These are phyloP conservation scores for Patellifolia procumbens DNA, from an alignment of 179 eudicot species.

Conservation along the genomic window DNA sequence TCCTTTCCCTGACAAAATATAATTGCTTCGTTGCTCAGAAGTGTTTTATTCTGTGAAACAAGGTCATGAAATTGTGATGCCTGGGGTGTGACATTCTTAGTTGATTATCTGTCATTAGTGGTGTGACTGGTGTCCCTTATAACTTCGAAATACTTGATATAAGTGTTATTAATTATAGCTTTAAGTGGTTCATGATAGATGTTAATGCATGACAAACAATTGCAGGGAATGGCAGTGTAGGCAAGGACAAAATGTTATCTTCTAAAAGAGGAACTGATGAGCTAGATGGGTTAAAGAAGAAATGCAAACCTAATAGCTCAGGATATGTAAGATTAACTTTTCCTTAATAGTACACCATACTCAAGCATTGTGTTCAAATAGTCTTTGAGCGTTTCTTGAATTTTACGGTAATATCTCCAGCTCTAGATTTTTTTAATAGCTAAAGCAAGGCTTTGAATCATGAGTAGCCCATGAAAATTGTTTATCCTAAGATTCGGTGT, in stretches of 20 bases:
- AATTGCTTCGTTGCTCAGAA: neutral
- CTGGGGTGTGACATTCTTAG: neutral
- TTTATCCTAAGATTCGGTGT: neutral
- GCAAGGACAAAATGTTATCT: neutral
- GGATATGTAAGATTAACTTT: slow-evolving; percentile 22
- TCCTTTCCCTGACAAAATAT: neutral
- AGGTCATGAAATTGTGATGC: neutral
- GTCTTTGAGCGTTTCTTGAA: neutral
- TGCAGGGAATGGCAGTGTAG: slow-evolving; percentile 13
- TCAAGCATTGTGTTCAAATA: neutral
- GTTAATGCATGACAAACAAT: slow-evolving; percentile 8
- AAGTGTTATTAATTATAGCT: neutral
- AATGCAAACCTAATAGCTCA: slow-evolving; percentile 1
- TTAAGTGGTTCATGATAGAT: neutral
- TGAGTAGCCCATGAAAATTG: neutral
- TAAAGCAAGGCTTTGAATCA: neutral
- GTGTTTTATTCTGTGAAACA: neutral
- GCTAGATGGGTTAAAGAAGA: slow-evolving; percentile 19
- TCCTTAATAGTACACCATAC: neutral
- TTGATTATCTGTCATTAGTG: neutral
- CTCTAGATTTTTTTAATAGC: neutral
- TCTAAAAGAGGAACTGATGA: slow-evolving; percentile 18
- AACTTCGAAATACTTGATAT: neutral
- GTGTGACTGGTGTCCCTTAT: neutral
- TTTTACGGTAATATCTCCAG: neutral